Percentiles rank a stretch among this genome's conserved stretches.
These are phyloP conservation scores for Alopecurus myosuroides DNA, from an alignment of 176 grass and related monocot genomes.

Conservation along the genomic window DNA sequence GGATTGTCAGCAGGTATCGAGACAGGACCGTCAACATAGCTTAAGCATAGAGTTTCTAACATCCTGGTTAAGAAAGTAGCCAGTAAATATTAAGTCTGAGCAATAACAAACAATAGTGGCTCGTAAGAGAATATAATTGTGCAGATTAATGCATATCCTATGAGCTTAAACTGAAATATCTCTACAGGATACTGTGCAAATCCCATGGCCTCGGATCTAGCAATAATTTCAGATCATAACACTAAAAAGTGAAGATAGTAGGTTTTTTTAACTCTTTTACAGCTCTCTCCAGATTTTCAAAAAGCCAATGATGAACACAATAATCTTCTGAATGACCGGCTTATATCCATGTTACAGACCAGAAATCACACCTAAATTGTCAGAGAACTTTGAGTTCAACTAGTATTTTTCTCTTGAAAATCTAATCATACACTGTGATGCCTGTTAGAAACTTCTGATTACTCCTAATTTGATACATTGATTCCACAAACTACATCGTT, in stretches of 20 bases:
- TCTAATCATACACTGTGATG: neutral
- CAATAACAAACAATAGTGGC: neutral
- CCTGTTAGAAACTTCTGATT: neutral
- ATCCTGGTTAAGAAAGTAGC: constrained; percentile 53
- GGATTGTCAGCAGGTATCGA: constrained; percentile 64
- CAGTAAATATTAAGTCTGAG: constrained; percentile 3
- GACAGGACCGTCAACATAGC: constrained; percentile 91
- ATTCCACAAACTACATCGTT: neutral
- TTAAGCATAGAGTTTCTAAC: constrained; percentile 91
- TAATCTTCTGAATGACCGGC: neutral
- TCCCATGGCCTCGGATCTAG: neutral
- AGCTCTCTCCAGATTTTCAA: neutral
- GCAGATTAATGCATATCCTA: neutral
- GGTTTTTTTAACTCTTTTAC: neutral
- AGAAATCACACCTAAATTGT: neutral
- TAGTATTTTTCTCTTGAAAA: neutral
- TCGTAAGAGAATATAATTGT: neutral
- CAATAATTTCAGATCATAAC: neutral
- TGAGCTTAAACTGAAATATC: neutral
- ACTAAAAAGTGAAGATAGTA: neutral
- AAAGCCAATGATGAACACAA: neutral
- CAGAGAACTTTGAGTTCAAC: neutral
- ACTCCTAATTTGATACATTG: neutral
- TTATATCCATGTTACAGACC: neutral
- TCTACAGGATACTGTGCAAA: constrained; percentile 15